Conservation (phyloP, 352 stramenopile species). For the Saprolegnia parasitica region DNA sequence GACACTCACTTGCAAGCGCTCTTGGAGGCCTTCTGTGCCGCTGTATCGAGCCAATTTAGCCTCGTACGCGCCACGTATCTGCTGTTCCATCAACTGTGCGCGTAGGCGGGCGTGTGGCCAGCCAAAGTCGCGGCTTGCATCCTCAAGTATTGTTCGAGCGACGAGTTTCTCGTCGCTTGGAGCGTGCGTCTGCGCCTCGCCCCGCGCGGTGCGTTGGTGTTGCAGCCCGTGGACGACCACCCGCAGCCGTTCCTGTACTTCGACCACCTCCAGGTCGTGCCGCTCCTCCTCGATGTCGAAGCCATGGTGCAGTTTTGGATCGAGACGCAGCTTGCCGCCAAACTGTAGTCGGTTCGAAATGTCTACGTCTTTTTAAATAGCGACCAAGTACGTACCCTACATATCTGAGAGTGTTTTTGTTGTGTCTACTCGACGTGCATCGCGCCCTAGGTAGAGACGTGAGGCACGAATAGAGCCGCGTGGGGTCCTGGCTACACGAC, state of each 20-base stretch:
- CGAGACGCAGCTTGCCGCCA: slow-evolving; percentile 40
- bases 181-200: slow-evolving; percentile 37
- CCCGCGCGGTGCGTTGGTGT: slow-evolving; percentile 50
- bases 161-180: slow-evolving; percentile 55
- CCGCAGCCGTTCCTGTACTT: slow-evolving; percentile 50
- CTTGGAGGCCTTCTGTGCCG: neutral
- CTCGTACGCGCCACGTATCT: slow-evolving; percentile 40
- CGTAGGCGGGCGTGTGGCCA: slow-evolving; percentile 58
- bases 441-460: no score
- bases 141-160: slow-evolving; percentile 41
- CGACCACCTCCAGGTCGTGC: slow-evolving; percentile 52
- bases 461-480: no score
- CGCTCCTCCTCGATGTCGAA: slow-evolving; percentile 60
- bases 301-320: slow-evolving; percentile 73
- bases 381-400: neutral
- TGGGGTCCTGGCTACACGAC: neutral
- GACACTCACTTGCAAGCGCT: neutral
- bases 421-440: no score
- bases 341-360: slow-evolving; percentile 60
- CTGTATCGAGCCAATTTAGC: slow-evolving; percentile 31
- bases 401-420: no score
- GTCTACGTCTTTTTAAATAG: slow-evolving; percentile 53
- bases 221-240: slow-evolving; percentile 48
- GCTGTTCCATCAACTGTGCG: slow-evolving; percentile 39
- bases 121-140: slow-evolving; percentile 41